These are phyloP conservation scores for Smithsoniella earleae DNA, from an alignment of 163 green algal genomes.

Conservation along the genomic window DNA sequence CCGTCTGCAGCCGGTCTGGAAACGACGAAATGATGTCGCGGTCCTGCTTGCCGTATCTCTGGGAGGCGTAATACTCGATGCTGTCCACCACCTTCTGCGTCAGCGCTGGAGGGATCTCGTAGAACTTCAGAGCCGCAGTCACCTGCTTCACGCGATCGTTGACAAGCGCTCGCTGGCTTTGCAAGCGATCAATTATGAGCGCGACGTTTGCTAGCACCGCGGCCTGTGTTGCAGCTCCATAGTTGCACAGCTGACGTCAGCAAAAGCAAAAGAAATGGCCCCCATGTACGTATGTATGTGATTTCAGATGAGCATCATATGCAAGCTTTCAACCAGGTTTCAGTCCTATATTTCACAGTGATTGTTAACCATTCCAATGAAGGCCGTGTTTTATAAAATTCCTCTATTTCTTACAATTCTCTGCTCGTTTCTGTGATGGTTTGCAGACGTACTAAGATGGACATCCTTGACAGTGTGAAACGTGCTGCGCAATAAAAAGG, in stretches of 20 bases:
- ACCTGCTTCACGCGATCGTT: neutral
- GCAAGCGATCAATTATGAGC: neutral
- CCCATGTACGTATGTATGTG: too few relatives aligned
- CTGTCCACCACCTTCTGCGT: neutral
- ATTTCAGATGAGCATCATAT: too few relatives aligned
- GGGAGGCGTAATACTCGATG: constrained; percentile 28
- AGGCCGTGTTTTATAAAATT: too few relatives aligned
- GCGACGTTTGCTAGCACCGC: constrained; percentile 24
- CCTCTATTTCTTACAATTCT: too few relatives aligned
- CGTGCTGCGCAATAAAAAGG: too few relatives aligned
- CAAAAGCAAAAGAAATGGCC: neutral
- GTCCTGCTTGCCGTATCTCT: neutral
- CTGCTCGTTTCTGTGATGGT: too few relatives aligned
- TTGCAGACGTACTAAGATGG: too few relatives aligned
- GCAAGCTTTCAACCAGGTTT: too few relatives aligned
- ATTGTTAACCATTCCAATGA: too few relatives aligned
- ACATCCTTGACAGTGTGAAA: too few relatives aligned
- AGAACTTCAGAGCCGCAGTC: constrained; percentile 6
- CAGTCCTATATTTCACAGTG: too few relatives aligned
- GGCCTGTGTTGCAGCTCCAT: neutral
- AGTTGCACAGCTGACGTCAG: neutral
- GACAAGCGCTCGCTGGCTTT: neutral
- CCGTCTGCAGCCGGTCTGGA: neutral
- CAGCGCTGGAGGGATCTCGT: constrained; percentile 20
- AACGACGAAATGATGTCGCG: neutral